Base-by-base conservation (phyloP, 2,329 filamentous ascomycete species). In the Coniosporium tulheliwenetii region DNA sequence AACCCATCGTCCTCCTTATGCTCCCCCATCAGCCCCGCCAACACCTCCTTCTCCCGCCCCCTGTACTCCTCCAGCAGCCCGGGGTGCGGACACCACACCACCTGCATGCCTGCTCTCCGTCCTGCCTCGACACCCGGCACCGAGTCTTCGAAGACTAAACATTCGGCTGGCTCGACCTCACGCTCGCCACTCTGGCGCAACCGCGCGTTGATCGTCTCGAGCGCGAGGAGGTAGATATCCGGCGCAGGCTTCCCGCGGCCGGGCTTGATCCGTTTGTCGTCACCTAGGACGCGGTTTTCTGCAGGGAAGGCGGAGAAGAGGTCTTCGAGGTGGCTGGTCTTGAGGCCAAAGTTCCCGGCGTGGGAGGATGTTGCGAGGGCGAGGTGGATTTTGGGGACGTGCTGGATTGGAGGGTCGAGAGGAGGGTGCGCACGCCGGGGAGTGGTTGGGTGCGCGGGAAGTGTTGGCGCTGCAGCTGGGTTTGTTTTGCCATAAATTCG, bases 121-220 rank as follows among this genome's bases (percentile, higher is more conserved):
- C 86, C 91, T 2, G 85, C 77, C 63, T 98, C 91, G 2, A 95
- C 85, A 3, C 91, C 91, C 0, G 86, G 85, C 1, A 96, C 87
- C 37, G 81, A 85, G 60, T 98, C 91, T 63, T 98, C 91, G 52
- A 98, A 96, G 0, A 96, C 91, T 12, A 98, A 69, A 56, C 91
- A 96, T 61, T 96, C 89, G 49, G 83, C 81, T 0, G 86, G 85
- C 41, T 57, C 68, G 46, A 98, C 79, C 40, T 70, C 67, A 39
- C 81, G 77, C 33, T 52, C 16, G 0, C 75, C 76, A 3, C 69
- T 62, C 0, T 67, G 46, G 9, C 64, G 64, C 5, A 93, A 66
- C 12, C 76, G 75, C 36, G 75, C 73, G 61, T 98, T 98, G 57
- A 98, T 80, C 3, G 79, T 83, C 60, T 82, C 69, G 41, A 98